Percentiles rank a stretch among this genome's conserved stretches.
Evolutionary conservation across 2,329 filamentous ascomycete genomes (phyloP).

Genomic region (Calonectria crousiana): DNA sequence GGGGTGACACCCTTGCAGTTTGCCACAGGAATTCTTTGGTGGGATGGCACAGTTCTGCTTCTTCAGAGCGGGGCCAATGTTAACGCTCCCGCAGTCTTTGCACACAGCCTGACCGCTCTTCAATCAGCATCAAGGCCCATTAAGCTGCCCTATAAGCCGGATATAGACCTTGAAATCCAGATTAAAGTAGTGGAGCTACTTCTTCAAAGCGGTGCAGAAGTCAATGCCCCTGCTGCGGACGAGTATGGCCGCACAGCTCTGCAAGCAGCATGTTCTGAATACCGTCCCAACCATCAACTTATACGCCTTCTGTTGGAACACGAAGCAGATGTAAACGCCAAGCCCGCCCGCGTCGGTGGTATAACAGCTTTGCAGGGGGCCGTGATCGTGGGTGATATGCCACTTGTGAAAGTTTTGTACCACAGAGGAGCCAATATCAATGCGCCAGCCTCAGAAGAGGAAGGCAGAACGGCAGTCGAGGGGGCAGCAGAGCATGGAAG

Average conservation of each 20-base stretch:
- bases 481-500: conserved; percentile 26
- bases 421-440: not conserved
- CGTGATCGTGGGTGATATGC: not conserved
- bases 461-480: conserved; percentile 24
- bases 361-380: conserved; percentile 22
- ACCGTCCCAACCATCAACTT: not conserved
- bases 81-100: not conserved
- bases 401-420: not conserved
- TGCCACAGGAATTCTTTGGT: not conserved
- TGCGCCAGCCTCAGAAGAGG: not conserved
- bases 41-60: not conserved
- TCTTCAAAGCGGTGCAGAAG: not conserved
- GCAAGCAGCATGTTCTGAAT: not conserved
- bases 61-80: not conserved
- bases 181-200: not conserved
- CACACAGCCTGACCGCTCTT: not conserved
- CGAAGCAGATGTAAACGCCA: conserved; percentile 8
- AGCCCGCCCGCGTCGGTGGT: not conserved
- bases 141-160: too few relatives aligned
- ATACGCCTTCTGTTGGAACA: not conserved
- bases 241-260: not conserved
- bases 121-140: not conserved
- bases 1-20: not conserved
- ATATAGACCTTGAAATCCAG: not conserved
- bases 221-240: not conserved